Evolutionary conservation across 441 rosid species (phyloP).

Genomic region (Gossypium trilobum): DNA sequence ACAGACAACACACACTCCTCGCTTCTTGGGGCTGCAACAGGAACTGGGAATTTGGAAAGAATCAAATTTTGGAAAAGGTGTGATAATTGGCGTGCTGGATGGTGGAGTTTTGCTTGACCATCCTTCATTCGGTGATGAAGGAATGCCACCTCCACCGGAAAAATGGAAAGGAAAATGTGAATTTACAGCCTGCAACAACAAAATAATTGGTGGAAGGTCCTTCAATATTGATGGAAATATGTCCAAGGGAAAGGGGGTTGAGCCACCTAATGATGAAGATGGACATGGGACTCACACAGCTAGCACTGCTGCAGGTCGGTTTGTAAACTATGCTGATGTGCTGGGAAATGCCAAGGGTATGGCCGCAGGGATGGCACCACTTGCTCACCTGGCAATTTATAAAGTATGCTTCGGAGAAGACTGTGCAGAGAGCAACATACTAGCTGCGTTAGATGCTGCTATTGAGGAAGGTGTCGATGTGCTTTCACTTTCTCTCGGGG

Average conservation of each 20-base stretch:
- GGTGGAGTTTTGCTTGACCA: conserved; percentile 32
- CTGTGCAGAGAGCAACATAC: conserved; percentile 17
- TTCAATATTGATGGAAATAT: conserved; percentile 10
- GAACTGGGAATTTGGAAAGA: conserved; percentile 25
- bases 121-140: conserved; percentile 38
- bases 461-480: conserved; percentile 30
- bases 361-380: conserved; percentile 23
- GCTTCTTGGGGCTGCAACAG: conserved; percentile 31
- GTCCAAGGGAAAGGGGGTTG: neutral
- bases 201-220: conserved; percentile 39
- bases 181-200: conserved; percentile 32
- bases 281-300: conserved; percentile 44
- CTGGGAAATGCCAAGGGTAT: conserved; percentile 22
- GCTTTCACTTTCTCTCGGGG: conserved; percentile 19
- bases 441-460: conserved; percentile 26
- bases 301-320: conserved; percentile 30
- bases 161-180: conserved; percentile 44
- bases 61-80: conserved; percentile 33
- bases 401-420: conserved; percentile 28
- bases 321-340: neutral
- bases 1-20: conserved; percentile 31
- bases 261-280: conserved; percentile 24
- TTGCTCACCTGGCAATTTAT: conserved; percentile 40
- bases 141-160: conserved; percentile 28
- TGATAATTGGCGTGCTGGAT: conserved; percentile 38